Percentiles rank a stretch among this genome's conserved stretches.
Evolutionary conservation across 805 yeast genomes (phyloP).

Genomic region (Hanseniaspora vineae): DNA sequence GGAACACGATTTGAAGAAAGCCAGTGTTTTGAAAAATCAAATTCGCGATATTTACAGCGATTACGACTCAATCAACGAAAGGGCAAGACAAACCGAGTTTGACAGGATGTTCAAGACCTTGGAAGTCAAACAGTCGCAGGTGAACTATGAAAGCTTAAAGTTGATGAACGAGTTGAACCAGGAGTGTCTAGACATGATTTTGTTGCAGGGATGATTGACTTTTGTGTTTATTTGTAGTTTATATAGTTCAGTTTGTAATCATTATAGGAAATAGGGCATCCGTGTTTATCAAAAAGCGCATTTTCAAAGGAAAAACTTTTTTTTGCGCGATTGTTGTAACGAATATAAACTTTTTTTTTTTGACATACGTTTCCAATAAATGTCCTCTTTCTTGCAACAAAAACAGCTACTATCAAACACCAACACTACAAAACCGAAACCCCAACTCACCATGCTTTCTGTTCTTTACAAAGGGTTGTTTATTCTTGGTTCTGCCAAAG

Average conservation of each 20-base stretch:
- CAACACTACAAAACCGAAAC: background rate
- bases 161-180: background rate
- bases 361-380: too few species aligned
- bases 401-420: background rate
- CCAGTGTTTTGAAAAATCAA: background rate
- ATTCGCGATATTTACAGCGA: background rate
- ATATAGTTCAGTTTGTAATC: too few species aligned
- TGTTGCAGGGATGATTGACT: background rate
- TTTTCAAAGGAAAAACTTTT: too few species aligned
- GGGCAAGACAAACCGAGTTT: background rate
- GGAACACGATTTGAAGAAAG: background rate
- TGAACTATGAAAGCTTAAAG: background rate
- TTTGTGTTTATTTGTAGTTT: too few species aligned
- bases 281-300: too few species aligned
- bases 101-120: background rate
- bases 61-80: background rate
- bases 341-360: too few species aligned
- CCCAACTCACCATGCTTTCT: background rate
- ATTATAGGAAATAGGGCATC: too few species aligned
- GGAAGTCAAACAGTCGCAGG: background rate
- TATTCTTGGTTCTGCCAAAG: slow-evolving; percentile 49
- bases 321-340: too few species aligned
- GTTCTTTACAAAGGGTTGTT: slow-evolving; percentile 15
- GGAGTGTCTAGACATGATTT: background rate
- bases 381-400: too few species aligned